phyloP scores from a whole-genome alignment of 768 basidiomycete genomes.

The Agrocybe chaxingu region DNA sequence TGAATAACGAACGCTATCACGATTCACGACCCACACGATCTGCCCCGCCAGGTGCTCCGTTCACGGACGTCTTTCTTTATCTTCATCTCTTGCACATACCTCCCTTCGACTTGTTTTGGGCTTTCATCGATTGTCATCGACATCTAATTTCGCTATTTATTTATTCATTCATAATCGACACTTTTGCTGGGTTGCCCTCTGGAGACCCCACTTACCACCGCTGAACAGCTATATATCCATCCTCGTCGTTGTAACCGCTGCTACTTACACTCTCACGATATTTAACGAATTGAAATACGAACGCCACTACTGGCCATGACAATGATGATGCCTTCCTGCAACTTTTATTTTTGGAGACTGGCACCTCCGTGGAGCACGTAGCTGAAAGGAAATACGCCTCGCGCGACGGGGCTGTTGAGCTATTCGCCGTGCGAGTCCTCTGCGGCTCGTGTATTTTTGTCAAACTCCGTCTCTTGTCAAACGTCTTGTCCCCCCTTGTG shows the following conservation, averaged over 20 bases:
- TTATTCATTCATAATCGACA: background rate
- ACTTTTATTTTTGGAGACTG: too few relatives aligned
- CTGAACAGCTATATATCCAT: background rate
- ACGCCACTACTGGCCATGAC: too few relatives aligned
- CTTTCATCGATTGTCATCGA: background rate
- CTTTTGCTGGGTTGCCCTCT: too few relatives aligned
- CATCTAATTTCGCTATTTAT: background rate
- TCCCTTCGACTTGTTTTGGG: slow-evolving; percentile 3
- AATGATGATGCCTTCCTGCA: too few relatives aligned
- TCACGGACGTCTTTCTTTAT: background rate
- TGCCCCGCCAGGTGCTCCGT: background rate
- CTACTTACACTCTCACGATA: background rate
- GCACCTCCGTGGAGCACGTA: too few relatives aligned
- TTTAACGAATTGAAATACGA: background rate
- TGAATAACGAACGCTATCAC: slow-evolving; percentile 5
- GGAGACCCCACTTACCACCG: too few relatives aligned
- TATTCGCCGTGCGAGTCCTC: too few relatives aligned
- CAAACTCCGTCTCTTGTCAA: too few relatives aligned
- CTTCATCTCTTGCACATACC: slow-evolving; percentile 1
- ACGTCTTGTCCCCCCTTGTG: too few relatives aligned
- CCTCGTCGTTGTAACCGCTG: background rate
- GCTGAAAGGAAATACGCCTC: too few relatives aligned
- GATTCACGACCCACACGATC: background rate
- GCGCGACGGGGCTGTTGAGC: too few relatives aligned
- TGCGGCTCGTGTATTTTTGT: too few relatives aligned